Base-by-base conservation (phyloP, 768 basidiomycete species). In the Suillus discolor region DNA sequence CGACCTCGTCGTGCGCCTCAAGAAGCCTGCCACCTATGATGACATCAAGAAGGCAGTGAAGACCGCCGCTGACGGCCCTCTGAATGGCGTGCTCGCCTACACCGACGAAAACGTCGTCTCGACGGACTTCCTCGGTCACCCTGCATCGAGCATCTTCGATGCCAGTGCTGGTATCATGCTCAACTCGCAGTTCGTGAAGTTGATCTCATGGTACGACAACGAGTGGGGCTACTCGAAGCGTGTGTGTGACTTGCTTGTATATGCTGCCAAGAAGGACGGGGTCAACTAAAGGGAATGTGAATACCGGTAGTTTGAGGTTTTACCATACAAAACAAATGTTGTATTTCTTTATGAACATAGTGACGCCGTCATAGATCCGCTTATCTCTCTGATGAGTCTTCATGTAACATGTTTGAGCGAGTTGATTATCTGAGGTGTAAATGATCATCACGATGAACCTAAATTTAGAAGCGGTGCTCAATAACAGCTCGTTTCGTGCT, bases 141-240 rank as follows among this genome's bases (percentile, higher is more conserved):
- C 80, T 66, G 82, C 85, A 65, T 96, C 94, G 67, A 93, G 89
- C 67, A 93, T 96, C 84, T 99, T 99, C 78, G 97, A 99, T 74
- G 96, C 96, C 72, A 81, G 80, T 68, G 97, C 93, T 54, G 97
- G 97, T 71, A 99, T 99, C 77, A 85, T 89, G 76, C 88, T 99
- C 77, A 97, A 92, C 89, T 73, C 82, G 68, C 90, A 90, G 82
- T 98, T 99, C 73, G 92, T 98, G 84, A 99, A 99, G 88, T 88
- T 97, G 73, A 90, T 99, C 77, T 77, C 92, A 51, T 97, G 96
- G 95, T 96, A 94, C 84, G 92, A 94, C 81, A 95, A 94, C 80
- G 92, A 95, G 81, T 94, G 90, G 90, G 91, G 94, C 23, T 98
- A 97, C 89, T 96, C 94, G 55, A 88, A 82, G 78, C 90, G 96